A percentile compares a stretch with the other conserved stretches of the same genome.
These are phyloP conservation scores for Nakaseomyces kungkrabaensis DNA, from an alignment of 1,139 yeast genomes.

Conservation along the genomic window DNA sequence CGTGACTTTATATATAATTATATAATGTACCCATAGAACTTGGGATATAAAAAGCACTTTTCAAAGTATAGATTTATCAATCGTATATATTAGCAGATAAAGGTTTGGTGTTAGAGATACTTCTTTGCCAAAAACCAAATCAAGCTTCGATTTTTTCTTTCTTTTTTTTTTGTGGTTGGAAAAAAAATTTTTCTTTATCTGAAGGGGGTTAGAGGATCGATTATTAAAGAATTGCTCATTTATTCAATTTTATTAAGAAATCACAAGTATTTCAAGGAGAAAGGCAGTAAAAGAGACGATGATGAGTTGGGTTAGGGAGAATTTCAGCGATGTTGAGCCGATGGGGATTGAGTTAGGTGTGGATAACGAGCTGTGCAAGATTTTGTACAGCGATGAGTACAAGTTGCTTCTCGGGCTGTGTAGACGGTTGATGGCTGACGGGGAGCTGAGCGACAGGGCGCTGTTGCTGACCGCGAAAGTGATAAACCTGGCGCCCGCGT, in stretches of 20 bases:
- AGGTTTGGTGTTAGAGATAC: too few species aligned
- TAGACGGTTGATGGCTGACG: constrained; percentile 47
- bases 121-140: too few species aligned
- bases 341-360: constrained; percentile 29
- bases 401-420: constrained; percentile 48
- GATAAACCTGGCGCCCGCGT: constrained; percentile 71
- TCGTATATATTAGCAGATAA: too few species aligned
- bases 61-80: too few species aligned
- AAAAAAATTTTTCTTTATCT: too few species aligned
- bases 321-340: constrained; percentile 7
- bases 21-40: too few species aligned
- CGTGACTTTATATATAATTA: too few species aligned
- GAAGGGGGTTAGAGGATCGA: neutral
- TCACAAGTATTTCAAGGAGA: too few species aligned
- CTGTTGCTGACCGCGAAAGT: constrained; percentile 53
- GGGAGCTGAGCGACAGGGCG: constrained; percentile 67
- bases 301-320: neutral
- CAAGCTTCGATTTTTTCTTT: too few species aligned
- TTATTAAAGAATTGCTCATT: neutral
- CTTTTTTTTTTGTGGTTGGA: neutral
- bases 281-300: neutral
- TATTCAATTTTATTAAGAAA: too few species aligned
- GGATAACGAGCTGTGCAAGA: constrained; percentile 52
- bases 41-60: too few species aligned
- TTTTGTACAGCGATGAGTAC: constrained; percentile 70